Evolutionary conservation across 108 stramenopile genomes (phyloP).

Genomic region (Parmales sp.): DNA sequence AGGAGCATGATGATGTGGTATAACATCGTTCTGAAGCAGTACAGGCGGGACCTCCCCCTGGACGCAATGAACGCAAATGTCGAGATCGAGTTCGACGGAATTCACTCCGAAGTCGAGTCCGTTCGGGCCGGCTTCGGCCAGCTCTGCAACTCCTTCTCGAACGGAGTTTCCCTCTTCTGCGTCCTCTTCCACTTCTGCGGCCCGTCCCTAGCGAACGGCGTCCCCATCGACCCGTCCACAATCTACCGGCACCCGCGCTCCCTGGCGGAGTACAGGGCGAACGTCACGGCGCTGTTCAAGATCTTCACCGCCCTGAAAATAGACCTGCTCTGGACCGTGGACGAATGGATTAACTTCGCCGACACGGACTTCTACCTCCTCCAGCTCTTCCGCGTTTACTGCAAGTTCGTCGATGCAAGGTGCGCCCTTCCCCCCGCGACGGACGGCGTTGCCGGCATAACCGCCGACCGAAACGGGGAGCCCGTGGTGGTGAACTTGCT

Average conservation of each 20-base stretch:
- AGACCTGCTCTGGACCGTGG: slow-evolving; percentile 2
- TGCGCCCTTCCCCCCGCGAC: slow-evolving; percentile 9
- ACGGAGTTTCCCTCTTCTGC: not conserved
- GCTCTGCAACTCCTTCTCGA: not conserved
- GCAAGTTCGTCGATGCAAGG: not conserved
- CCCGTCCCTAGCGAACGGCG: not conserved
- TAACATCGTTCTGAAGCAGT: not conserved
- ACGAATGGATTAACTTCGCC: slow-evolving; percentile 13
- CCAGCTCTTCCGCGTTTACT: slow-evolving; percentile 11
- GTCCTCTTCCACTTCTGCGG: not conserved
- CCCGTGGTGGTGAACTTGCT: not conserved
- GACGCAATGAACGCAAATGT: not conserved
- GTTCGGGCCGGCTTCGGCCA: not conserved
- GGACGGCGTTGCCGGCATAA: not conserved
- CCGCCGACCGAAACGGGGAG: slow-evolving; percentile 1
- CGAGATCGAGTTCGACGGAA: not conserved
- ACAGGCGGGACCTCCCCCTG: not conserved
- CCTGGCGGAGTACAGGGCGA: not conserved
- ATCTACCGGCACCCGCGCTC: not conserved
- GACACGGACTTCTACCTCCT: slow-evolving; percentile 15
- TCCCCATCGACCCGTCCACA: not conserved
- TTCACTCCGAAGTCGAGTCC: not conserved
- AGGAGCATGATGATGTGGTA: not conserved
- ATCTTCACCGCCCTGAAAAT: not conserved
- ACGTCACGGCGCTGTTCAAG: not conserved